Conservation (phyloP, 2,329 filamentous ascomycete species). For the Aureobasidium sp. region DNA sequence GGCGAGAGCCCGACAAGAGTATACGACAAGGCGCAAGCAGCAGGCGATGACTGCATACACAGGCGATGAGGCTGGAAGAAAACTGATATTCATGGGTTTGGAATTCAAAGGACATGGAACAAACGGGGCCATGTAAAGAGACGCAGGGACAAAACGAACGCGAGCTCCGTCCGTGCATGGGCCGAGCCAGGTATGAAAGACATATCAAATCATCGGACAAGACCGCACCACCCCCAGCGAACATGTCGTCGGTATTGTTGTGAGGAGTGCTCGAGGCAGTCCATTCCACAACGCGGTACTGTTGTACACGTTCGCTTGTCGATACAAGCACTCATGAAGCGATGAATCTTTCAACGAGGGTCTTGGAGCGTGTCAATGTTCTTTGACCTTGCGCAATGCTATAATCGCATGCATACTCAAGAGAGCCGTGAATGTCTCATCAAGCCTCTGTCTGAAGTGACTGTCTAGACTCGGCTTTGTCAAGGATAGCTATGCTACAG, state of each 20-base stretch:
- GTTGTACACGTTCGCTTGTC: background rate
- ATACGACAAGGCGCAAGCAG: constrained; percentile 4
- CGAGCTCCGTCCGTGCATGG: background rate
- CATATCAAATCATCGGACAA: constrained; percentile 13
- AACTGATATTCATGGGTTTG: background rate
- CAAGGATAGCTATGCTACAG: background rate
- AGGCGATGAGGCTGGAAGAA: background rate
- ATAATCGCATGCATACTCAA: background rate
- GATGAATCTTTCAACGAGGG: background rate
- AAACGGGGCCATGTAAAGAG: background rate
- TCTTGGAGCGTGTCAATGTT: background rate
- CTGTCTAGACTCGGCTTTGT: background rate
- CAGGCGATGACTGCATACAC: constrained; percentile 12
- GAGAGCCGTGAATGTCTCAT: background rate
- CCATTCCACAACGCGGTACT: background rate
- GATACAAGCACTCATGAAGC: background rate
- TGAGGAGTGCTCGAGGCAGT: background rate
- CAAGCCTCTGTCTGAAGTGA: background rate
- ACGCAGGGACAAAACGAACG: constrained; percentile 4
- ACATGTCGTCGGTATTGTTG: background rate
- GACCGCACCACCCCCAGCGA: background rate
- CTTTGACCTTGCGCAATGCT: background rate
- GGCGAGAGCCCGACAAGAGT: background rate
- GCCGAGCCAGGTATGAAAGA: background rate
- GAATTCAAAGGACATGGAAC: background rate